Conservation (phyloP, 2,329 filamentous ascomycete species). For the Penicillium brevicompactum region DNA sequence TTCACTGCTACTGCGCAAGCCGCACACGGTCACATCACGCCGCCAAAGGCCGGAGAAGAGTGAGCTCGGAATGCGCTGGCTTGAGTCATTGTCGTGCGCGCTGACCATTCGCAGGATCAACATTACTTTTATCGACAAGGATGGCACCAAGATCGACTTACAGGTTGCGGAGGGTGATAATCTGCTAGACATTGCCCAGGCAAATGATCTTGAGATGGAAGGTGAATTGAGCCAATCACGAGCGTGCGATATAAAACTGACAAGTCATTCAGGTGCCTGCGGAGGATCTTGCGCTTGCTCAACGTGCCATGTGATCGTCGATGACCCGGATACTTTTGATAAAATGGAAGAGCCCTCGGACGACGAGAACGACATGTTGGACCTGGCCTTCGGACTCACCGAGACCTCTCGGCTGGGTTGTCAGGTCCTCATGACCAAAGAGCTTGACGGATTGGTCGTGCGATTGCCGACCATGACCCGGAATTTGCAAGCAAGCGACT, state of each 20-base stretch:
- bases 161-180: slow-evolving; percentile 87
- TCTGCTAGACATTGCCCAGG: slow-evolving; percentile 90
- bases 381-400: slow-evolving; percentile 84
- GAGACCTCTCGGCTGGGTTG: slow-evolving; percentile 84
- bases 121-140: slow-evolving; percentile 93
- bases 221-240: slow-evolving; percentile 48
- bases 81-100: neutral
- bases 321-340: slow-evolving; percentile 72
- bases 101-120: slow-evolving; percentile 62
- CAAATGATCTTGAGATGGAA: slow-evolving; percentile 96
- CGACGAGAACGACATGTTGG: slow-evolving; percentile 87
- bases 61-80: slow-evolving; percentile 49
- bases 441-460: slow-evolving; percentile 83
- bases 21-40: slow-evolving; percentile 76
- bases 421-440: slow-evolving; percentile 88
- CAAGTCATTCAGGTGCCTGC: slow-evolving; percentile 67
- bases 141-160: slow-evolving; percentile 73
- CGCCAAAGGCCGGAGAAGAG: slow-evolving; percentile 91
- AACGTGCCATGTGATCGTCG: slow-evolving; percentile 87
- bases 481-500: slow-evolving; percentile 95
- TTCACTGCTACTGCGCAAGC: slow-evolving; percentile 67
- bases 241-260: neutral
- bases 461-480: slow-evolving; percentile 90
- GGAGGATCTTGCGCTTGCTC: slow-evolving; percentile 92
- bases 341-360: slow-evolving; percentile 76